Evolutionary conservation across 768 basidiomycete genomes (phyloP), one percentile per base, ranked within the genome.

Genomic region (Tylopilus felleus): DNA sequence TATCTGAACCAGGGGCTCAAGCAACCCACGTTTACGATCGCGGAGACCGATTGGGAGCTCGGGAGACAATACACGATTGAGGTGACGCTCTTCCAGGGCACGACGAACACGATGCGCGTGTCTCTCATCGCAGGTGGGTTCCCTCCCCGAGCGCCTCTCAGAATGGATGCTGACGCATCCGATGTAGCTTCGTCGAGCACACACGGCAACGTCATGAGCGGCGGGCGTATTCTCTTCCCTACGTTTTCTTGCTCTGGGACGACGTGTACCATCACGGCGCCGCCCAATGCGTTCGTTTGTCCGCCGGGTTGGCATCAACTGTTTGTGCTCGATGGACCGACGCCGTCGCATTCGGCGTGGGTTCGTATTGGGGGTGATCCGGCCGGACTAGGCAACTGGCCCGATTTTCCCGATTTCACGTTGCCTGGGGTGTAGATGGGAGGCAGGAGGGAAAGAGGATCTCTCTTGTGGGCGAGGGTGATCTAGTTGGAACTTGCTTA

Each of bases 281-380:
- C 90, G 10, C 89, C 89, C 0, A 84, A 89, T 60, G 72, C 80
- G 9, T 72, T 73, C 57, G 73, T 91, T 10, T 81, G 80, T 17
- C 88, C 90, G 16, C 90, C 89, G 0, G 86, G 83, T 5, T 91
- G 89, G 84, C 81, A 84, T 52, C 85, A 87, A 65, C 63, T 92
- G 10, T 92, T 86, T 65, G 75, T 92, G 43, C 73, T 92, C 27
- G 88, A 90, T 49, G 88, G 88, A 1, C 84, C 87, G 27, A 89
- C 88, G 4, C 90, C 90, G 4, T 89, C 86, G 23, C 79, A 83
- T 58, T 86, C 88, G 17, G 69, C 75, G 12, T 89, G 86, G 83
- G 80, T 93, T 13, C 81, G 88, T 25, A 86, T 92, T 47, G 90
- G 90, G 19, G 87, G 86, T 1, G 90, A 92, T 64, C 89, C 88